Base-by-base conservation (phyloP, 83 land plant species). In the Diphasiastrum complanatum region DNA sequence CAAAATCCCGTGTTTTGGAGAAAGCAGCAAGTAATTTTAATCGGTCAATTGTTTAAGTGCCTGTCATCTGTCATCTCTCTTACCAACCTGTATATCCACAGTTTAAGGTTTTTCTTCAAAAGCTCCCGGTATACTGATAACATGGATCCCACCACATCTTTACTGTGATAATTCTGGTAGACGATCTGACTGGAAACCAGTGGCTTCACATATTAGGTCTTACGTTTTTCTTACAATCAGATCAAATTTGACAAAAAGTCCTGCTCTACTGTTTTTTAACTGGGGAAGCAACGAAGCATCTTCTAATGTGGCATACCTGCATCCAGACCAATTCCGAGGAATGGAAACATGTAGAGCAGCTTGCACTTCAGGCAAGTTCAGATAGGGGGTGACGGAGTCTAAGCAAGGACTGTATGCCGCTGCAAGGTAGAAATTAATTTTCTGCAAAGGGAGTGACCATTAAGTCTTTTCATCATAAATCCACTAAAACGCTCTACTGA, bases 331-430 rank as follows among this genome's bases (percentile, higher is more conserved):
- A 16, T 55, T 61, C 28, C 33, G 47, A 11, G 56, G n/a, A 2
- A 20, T 45, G 14, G 11, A 34, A 11, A 62, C 66, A 53, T 74
- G 72, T 38, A 74, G 47, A 29, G 77, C 72, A 23, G 41, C 28
- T 45, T 74, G 74, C 11, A 74, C 77, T 1, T 27, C 43, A 10
- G 61, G 65, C 4, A 11, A 27, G 41, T 74, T 74, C 43, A 74
- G 36, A 25, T 68, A 74, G 5, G 77, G 77, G 0, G 66, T 68
- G 2, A 74, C 77, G 10, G 57, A 51, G 32, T 68, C 77, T 11
- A 60, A 26, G 45, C 77, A 74, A 12, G 77, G 73, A 47, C 68
- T 61, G 18, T 60, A 68, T 2, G 70, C 76, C 8, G 73, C 70
- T 12, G 50, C 41, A n/a, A 62, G 47, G 16, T 46, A 52, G 14